Evolutionary conservation across 164 flowering plant genomes (phyloP).

Genomic region (Akebia trifoliata): DNA sequence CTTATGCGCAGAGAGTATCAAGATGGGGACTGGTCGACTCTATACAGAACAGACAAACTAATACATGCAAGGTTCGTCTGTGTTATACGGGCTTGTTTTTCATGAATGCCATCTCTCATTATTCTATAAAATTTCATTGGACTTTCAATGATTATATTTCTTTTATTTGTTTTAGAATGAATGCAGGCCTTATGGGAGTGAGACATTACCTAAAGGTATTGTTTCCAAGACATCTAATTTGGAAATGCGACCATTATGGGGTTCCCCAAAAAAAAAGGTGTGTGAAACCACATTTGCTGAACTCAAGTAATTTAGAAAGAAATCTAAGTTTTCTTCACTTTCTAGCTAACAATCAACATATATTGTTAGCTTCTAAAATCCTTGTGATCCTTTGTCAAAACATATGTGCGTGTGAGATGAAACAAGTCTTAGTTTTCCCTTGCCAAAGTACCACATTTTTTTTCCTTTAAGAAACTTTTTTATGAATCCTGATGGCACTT

Average conservation of each 20-base stretch:
- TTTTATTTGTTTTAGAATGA: slow-evolving; percentile 33
- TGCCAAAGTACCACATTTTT: too few species aligned
- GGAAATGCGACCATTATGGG: slow-evolving; percentile 82
- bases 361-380: too few species aligned
- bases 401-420: too few species aligned
- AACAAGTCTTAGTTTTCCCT: too few species aligned
- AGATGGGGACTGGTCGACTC: slow-evolving; percentile 35
- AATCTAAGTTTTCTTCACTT: too few species aligned
- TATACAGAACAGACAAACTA: slow-evolving; percentile 20
- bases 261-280: slow-evolving; percentile 36
- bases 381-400: too few species aligned
- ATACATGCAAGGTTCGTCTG: slow-evolving; percentile 49
- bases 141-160: not conserved
- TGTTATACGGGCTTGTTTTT: not conserved
- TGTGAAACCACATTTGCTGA: slow-evolving; percentile 2
- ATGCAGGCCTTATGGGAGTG: slow-evolving; percentile 66
- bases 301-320: too few species aligned
- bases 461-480: too few species aligned
- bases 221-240: slow-evolving; percentile 57
- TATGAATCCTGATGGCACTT: too few species aligned
- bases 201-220: slow-evolving; percentile 77
- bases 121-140: not conserved
- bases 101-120: not conserved
- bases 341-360: too few species aligned
- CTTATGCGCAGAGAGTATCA: slow-evolving; percentile 42